phyloP scores from a whole-genome alignment of 2,329 filamentous ascomycete genomes.

The Thielaviopsis populi region DNA sequence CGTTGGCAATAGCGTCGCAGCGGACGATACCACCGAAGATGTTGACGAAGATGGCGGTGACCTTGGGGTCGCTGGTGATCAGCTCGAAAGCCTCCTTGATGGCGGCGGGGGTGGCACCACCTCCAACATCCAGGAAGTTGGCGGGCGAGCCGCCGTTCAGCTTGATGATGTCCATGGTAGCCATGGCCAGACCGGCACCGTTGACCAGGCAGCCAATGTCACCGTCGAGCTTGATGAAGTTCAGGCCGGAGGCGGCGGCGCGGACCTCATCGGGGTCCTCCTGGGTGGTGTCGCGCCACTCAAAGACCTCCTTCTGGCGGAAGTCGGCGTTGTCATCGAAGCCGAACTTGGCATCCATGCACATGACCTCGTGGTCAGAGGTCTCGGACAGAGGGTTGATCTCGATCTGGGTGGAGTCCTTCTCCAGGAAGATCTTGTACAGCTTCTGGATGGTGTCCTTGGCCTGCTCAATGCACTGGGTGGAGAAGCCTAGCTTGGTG shows the following conservation, averaged over 20 bases:
- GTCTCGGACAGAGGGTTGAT: constrained; percentile 99
- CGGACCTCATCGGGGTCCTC: constrained; percentile 97
- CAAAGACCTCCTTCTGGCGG: constrained; percentile 92
- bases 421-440: constrained; percentile 97
- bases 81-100: constrained; percentile 97
- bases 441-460: constrained; percentile 97
- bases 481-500: constrained; percentile 86
- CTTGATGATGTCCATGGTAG: constrained; percentile 99
- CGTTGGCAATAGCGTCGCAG: constrained; percentile 93
- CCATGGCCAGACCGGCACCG: constrained; percentile 97
- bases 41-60: constrained; percentile 98
- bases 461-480: constrained; percentile 91
- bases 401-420: constrained; percentile 97
- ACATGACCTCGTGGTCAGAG: constrained; percentile 92
- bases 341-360: constrained; percentile 98
- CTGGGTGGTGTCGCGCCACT: constrained; percentile 84
- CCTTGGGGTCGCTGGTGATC: constrained; percentile 96
- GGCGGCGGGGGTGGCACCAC: constrained; percentile 88
- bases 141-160: constrained; percentile 90
- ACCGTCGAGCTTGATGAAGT: constrained; percentile 99
- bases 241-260: constrained; percentile 83
- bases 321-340: constrained; percentile 99
- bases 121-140: constrained; percentile 98
- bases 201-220: constrained; percentile 99
- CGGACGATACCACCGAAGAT: constrained; percentile 98